A percentile compares a stretch with the other conserved stretches of the same genome.
phyloP scores from a whole-genome alignment of 2,329 filamentous ascomycete species.

The Neonectria sp. region DNA sequence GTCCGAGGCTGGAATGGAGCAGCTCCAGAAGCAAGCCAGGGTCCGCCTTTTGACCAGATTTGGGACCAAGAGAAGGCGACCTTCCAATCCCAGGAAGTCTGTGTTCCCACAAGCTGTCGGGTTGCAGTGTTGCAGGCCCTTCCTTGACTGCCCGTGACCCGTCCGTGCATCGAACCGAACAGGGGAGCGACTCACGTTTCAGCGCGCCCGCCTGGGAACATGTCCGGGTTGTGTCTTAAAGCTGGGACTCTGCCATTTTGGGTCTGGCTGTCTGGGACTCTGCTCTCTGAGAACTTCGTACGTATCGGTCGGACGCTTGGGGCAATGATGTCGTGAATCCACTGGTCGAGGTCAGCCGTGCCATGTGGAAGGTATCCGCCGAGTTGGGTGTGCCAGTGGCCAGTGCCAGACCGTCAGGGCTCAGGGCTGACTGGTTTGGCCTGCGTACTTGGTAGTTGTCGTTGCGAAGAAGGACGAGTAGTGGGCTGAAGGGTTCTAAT shows the following conservation, averaged over 20 bases:
- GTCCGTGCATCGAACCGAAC: slow-evolving; percentile 42
- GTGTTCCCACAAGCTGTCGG: slow-evolving; percentile 22
- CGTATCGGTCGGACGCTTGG: slow-evolving; percentile 35
- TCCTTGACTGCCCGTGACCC: slow-evolving; percentile 6
- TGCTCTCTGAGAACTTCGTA: neutral
- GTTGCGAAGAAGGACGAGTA: slow-evolving; percentile 23
- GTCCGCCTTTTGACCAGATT: slow-evolving; percentile 38
- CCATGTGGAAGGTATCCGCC: slow-evolving; percentile 39
- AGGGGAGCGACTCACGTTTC: slow-evolving; percentile 51
- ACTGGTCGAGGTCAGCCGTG: slow-evolving; percentile 33
- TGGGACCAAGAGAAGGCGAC: slow-evolving; percentile 30
- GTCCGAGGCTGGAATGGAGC: slow-evolving; percentile 42
- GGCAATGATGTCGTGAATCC: slow-evolving; percentile 44
- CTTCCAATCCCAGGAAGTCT: slow-evolving; percentile 27
- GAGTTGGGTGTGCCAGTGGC: slow-evolving; percentile 39
- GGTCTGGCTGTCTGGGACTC: neutral
- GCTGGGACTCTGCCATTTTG: neutral
- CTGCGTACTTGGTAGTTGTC: slow-evolving; percentile 1
- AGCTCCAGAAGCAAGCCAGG: slow-evolving; percentile 36
- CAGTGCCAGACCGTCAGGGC: slow-evolving; percentile 14
- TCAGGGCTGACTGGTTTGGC: slow-evolving; percentile 8
- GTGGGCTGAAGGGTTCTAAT: slow-evolving; percentile 24
- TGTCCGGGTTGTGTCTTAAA: slow-evolving; percentile 33
- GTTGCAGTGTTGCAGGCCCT: slow-evolving; percentile 18
- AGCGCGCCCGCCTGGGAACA: slow-evolving; percentile 45